phyloP scores from a whole-genome alignment of 106 monocot species.

The Platanthera guangdongensis region DNA sequence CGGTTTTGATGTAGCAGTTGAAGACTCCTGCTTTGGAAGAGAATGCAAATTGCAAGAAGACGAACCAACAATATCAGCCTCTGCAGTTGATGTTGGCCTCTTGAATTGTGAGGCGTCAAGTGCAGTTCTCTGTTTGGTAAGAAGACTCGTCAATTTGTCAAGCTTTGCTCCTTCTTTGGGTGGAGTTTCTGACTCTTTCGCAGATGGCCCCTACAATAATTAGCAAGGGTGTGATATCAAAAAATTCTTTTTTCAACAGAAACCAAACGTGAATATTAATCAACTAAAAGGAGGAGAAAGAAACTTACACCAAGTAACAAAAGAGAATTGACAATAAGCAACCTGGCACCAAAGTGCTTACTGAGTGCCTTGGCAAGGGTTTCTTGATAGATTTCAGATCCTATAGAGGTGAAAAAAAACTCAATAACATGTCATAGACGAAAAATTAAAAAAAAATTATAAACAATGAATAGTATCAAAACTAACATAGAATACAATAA shows the following conservation, averaged over 20 bases:
- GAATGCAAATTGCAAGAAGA: slow-evolving; percentile 54
- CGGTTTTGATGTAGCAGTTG: slow-evolving; percentile 57
- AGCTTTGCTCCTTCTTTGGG: slow-evolving; percentile 45
- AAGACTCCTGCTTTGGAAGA: slow-evolving; percentile 48
- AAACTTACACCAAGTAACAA: slow-evolving; percentile 26
- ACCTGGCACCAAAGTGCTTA: slow-evolving; percentile 19
- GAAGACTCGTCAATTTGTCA: slow-evolving; percentile 29
- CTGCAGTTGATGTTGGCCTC: slow-evolving; percentile 49
- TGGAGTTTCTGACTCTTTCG: slow-evolving; percentile 52
- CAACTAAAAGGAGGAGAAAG: slow-evolving; percentile 4
- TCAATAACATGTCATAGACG: background rate
- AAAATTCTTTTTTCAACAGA: background rate
- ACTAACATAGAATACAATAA: background rate
- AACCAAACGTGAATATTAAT: background rate
- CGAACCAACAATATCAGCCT: slow-evolving; percentile 51
- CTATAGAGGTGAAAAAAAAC: slow-evolving; percentile 1
- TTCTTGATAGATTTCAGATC: slow-evolving; percentile 31
- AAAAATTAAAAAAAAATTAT: background rate
- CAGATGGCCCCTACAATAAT: slow-evolving; percentile 47
- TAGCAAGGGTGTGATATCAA: background rate
- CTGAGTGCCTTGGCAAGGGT: slow-evolving; percentile 25
- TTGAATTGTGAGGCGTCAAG: slow-evolving; percentile 40
- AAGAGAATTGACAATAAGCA: slow-evolving; percentile 22
- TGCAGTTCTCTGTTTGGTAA: slow-evolving; percentile 35
- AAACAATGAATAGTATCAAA: background rate